These are phyloP conservation scores for Cardamine resedifolia DNA, from an alignment of 345 rosid species.

Conservation along the genomic window DNA sequence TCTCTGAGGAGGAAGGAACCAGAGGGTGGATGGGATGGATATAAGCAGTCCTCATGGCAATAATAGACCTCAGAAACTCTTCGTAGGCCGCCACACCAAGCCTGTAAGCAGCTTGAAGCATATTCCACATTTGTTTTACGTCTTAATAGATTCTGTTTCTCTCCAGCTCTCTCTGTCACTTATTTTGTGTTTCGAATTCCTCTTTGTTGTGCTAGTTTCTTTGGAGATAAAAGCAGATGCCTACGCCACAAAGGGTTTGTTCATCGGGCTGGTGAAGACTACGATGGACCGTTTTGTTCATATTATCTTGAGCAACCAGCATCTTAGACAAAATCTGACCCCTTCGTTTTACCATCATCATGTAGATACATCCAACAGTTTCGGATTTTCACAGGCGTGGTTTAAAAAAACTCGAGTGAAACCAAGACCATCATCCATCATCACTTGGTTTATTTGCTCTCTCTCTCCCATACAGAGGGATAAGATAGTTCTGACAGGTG, in stretches of 20 bases:
- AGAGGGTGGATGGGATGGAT: conserved; percentile 90
- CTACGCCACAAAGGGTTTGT: conserved; percentile 5
- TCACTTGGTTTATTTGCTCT: conserved; percentile 38
- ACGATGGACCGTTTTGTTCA: conserved; percentile 16
- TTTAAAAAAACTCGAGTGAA: conserved; percentile 20
- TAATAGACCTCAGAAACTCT: conserved; percentile 30
- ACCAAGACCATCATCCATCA: conserved; percentile 33
- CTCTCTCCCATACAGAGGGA: conserved; percentile 18
- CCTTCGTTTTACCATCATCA: conserved; percentile 23
- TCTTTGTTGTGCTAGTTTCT: conserved; percentile 10
- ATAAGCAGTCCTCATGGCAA: conserved; percentile 78
- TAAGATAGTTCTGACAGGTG: conserved; percentile 30
- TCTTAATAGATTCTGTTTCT: background rate
- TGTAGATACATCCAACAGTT: conserved; percentile 35
- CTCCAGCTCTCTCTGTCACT: background rate
- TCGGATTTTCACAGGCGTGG: conserved; percentile 23
- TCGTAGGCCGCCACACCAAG: background rate
- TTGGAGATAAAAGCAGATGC: conserved; percentile 23
- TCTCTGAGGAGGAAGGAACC: conserved; percentile 80
- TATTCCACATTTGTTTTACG: background rate
- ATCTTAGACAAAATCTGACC: conserved; percentile 35
- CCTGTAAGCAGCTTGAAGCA: conserved; percentile 18
- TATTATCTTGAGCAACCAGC: conserved; percentile 16
- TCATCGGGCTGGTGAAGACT: conserved; percentile 20
- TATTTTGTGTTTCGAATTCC: conserved; percentile 16